These are phyloP conservation scores for Eucalyptus tenuipes DNA, from an alignment of 345 rosid species.

Conservation along the genomic window DNA sequence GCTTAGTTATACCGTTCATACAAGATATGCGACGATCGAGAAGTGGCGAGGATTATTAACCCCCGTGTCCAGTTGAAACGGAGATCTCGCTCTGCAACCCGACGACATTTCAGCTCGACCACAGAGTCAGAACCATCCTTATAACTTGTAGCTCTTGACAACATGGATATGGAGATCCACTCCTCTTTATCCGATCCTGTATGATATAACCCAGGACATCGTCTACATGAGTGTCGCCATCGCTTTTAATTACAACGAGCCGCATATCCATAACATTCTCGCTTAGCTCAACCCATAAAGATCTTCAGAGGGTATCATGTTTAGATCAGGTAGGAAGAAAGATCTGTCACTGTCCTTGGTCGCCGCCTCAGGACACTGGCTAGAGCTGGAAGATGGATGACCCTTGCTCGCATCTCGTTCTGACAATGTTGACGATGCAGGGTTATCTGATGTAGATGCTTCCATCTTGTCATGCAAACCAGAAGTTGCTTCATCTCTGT, in stretches of 20 bases:
- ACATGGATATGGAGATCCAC: neutral
- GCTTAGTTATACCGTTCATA: neutral
- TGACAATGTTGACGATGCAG: neutral
- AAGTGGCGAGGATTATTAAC: neutral
- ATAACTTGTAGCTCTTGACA: neutral
- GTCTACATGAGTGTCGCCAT: neutral
- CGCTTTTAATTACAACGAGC: neutral
- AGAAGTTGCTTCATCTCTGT: neutral
- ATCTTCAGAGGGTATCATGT: constrained; percentile 39
- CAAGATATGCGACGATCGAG: neutral
- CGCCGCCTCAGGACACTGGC: neutral
- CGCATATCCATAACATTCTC: neutral
- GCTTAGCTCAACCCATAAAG: neutral
- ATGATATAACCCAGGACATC: neutral
- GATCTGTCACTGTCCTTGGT: neutral
- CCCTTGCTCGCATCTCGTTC: neutral
- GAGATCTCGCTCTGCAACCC: neutral
- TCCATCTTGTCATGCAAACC: neutral
- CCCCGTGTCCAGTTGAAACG: neutral
- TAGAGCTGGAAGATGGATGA: constrained; percentile 3
- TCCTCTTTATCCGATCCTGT: neutral
- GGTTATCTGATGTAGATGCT: neutral
- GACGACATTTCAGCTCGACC: neutral
- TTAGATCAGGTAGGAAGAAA: constrained; percentile 56
- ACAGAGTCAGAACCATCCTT: neutral